phyloP scores from a whole-genome alignment of 306 rosid genomes.

The Cicer pinnatifidum region DNA sequence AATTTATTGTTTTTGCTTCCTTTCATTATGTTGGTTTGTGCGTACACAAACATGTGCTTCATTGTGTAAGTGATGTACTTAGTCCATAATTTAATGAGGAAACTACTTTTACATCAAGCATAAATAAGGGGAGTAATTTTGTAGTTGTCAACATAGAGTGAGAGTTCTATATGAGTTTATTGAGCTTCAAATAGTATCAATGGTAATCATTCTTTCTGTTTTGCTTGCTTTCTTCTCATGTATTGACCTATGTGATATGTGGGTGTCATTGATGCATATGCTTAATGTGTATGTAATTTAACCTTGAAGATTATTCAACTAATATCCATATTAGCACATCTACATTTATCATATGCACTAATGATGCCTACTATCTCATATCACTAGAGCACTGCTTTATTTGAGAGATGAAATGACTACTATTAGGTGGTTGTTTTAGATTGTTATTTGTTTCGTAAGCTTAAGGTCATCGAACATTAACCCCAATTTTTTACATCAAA shows the following conservation, averaged over 20 bases:
- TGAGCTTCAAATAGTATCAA: neutral
- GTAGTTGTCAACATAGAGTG: neutral
- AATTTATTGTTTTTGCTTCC: neutral
- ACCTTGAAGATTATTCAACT: neutral
- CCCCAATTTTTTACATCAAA: neutral
- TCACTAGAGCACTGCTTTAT: neutral
- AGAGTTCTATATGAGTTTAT: no score
- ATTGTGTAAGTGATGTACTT: neutral
- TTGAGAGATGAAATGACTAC: neutral
- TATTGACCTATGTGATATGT: neutral
- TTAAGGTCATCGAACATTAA: conserved; percentile 10
- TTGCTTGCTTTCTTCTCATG: conserved; percentile 2
- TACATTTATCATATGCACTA: neutral
- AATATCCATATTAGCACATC: neutral
- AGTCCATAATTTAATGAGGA: neutral
- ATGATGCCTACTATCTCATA: neutral
- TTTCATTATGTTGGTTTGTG: neutral
- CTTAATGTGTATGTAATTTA: neutral
- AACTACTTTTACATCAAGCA: neutral
- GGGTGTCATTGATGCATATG: neutral
- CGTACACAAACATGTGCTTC: neutral
- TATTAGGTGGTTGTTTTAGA: neutral
- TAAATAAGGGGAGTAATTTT: neutral
- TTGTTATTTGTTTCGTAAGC: neutral
- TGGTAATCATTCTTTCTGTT: neutral